Base-by-base conservation (phyloP, 805 yeast species). In the Metschnikowia matae region DNA sequence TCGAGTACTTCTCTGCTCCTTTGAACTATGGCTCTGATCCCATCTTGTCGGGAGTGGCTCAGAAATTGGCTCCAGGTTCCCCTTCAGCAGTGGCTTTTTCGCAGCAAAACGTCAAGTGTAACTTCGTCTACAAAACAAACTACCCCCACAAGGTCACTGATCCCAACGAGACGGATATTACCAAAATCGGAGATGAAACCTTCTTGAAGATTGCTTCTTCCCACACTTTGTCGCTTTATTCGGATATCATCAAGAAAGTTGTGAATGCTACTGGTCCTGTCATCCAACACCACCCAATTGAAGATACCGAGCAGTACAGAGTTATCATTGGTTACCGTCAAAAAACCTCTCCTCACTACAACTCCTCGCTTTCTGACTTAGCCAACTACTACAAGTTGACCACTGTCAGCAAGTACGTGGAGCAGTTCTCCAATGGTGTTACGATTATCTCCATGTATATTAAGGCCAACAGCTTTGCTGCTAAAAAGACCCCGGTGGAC, bases 371-470 rank as follows among this genome's bases (percentile, higher is more conserved):
- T 54, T 80, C 89, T 46, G 87, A 91, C 55, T 78, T 92, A 66
- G 91, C 91, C 61, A 86, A 86, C 66, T 94, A 89, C 75, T 92
- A 92, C 71, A 87, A 89, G 55, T 79, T 94, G 59, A 80, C 82
- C 42, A 83, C 91, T 52, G 83, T 94, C 46, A 82, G 97, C 68
- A 90, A 90, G 71, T 94, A 91, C 65, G 90, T 94, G 51, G 99
- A 92, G 69, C 94, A 91, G 66, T 94, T 92, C 66, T 77, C 91
- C 57, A 89, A 91, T 64, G 96, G 96, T 47, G 80, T 85, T 55
- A 85, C 96, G 21, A 79, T 92, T 48, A 81, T 90, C 61, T 90
- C 97, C 36, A 80, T 90, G 76, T 94, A 94, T 69, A 79, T 92
- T 62, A 83, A 79, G 56, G 61, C 61, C 23, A 53, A 49, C 45